Evolutionary conservation across 768 basidiomycete genomes (phyloP).

Genomic region (Macrolepiota albuminosa): DNA sequence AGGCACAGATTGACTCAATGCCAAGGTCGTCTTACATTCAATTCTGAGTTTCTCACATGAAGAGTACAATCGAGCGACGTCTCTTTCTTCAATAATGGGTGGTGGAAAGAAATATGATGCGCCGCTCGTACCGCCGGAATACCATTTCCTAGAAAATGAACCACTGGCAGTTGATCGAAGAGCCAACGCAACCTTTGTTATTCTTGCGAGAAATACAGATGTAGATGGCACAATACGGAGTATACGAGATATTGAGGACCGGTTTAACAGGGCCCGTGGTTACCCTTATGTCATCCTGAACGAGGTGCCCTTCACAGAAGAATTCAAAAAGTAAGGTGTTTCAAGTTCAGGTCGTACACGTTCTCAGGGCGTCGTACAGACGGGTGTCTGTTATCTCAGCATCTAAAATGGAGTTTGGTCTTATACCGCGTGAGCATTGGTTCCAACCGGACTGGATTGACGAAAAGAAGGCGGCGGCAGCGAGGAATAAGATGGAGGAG

Average conservation of each 20-base stretch:
- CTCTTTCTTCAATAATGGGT: conserved; percentile 27
- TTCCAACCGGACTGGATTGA: conserved; percentile 75
- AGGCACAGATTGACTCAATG: neutral
- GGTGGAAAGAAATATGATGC: conserved; percentile 2
- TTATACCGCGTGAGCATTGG: conserved; percentile 71
- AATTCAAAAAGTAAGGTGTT: conserved; percentile 59
- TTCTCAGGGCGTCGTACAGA: conserved; percentile 8
- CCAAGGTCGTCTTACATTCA: conserved; percentile 34
- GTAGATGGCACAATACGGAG: conserved; percentile 53
- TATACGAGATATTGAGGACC: conserved; percentile 71
- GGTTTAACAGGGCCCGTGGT: conserved; percentile 72
- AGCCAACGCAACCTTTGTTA: conserved; percentile 37
- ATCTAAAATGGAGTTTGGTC: conserved; percentile 45
- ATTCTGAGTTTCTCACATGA: conserved; percentile 41
- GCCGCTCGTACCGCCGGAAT: conserved; percentile 25
- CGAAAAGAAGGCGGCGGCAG: conserved; percentile 54
- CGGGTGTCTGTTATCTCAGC: conserved; percentile 22
- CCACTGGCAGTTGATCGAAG: conserved; percentile 14
- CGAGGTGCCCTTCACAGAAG: conserved; percentile 71
- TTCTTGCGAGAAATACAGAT: conserved; percentile 65
- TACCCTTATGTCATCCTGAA: conserved; percentile 93
- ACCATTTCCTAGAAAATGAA: conserved; percentile 15
- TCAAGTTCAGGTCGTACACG: neutral
- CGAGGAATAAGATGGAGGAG: conserved; percentile 58
- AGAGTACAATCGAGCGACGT: conserved; percentile 39